phyloP scores from a whole-genome alignment of 805 yeast species.

The Candida railenensis region DNA sequence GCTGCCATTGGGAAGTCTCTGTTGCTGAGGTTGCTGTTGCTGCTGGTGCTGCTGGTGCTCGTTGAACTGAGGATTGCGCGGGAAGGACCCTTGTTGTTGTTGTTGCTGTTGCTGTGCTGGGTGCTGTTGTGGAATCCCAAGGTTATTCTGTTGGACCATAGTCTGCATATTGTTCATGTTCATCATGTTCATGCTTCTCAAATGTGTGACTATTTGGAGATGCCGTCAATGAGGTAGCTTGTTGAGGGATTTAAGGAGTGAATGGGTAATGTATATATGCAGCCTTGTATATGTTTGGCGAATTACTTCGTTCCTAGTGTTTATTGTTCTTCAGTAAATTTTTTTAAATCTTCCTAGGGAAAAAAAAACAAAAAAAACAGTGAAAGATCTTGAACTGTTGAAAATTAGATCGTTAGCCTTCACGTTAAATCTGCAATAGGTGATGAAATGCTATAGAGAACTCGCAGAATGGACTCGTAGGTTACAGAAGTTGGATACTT shows the following conservation, averaged over 20 bases:
- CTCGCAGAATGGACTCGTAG: too few relatives aligned
- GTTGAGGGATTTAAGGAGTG: not conserved
- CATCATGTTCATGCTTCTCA: slow-evolving; percentile 8
- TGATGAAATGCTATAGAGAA: not conserved
- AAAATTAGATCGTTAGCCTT: not conserved
- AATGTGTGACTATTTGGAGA: not conserved
- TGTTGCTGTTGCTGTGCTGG: not conserved
- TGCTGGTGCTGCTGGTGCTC: not conserved
- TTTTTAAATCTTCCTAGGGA: too few relatives aligned
- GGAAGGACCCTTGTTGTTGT: not conserved
- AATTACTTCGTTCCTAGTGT: too few relatives aligned
- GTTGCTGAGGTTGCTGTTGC: too few relatives aligned
- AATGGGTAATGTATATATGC: too few relatives aligned
- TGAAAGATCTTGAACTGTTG: not conserved
- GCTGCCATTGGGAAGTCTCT: slow-evolving; percentile 8
- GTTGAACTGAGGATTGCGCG: slow-evolving; percentile 8
- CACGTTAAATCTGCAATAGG: not conserved
- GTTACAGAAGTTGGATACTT: too few relatives aligned
- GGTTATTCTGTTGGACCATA: slow-evolving; percentile 1
- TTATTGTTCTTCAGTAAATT: too few relatives aligned
- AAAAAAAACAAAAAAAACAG: too few relatives aligned
- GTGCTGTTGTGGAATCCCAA: slow-evolving; percentile 4
- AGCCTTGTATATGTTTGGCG: too few relatives aligned
- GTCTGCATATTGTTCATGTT: slow-evolving; percentile 8
- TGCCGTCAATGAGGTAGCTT: not conserved